Conservation (phyloP, 2,329 filamentous ascomycete genomes). For the Aspergillus eucalypticola region DNA sequence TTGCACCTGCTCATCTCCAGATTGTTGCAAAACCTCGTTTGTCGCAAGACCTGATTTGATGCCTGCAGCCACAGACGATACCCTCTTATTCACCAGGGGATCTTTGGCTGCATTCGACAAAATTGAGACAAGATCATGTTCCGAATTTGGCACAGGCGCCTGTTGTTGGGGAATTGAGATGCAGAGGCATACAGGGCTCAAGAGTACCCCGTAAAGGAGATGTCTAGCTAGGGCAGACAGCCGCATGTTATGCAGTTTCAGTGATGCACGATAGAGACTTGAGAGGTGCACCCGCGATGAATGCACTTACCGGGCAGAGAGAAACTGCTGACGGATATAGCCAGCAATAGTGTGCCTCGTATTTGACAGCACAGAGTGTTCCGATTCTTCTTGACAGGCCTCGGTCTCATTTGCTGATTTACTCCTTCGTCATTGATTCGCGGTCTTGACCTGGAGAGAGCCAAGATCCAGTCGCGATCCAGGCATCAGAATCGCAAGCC, state of each 20-base stretch:
- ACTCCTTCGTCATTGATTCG: neutral
- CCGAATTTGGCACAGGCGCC: neutral
- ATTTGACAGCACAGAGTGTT: neutral
- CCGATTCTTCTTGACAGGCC: neutral
- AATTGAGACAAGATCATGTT: constrained; percentile 1
- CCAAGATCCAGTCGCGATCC: neutral
- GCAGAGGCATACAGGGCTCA: neutral
- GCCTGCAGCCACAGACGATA: neutral
- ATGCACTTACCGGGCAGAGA: neutral
- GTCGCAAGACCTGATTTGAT: neutral
- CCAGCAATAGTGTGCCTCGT: neutral
- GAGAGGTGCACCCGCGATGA: neutral
- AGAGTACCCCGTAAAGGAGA: neutral
- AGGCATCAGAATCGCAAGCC: neutral
- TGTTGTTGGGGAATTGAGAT: neutral
- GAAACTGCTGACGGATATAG: neutral
- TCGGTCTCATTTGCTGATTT: neutral
- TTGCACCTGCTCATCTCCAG: neutral
- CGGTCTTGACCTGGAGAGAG: neutral
- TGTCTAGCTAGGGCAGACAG: neutral
- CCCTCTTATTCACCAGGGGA: neutral
- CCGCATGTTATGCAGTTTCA: neutral
- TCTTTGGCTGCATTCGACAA: constrained; percentile 2
- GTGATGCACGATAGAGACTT: neutral
- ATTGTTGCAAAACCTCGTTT: neutral